Evolutionary conservation across 331 rosid species (phyloP).

Genomic region (Acacia pycnantha): DNA sequence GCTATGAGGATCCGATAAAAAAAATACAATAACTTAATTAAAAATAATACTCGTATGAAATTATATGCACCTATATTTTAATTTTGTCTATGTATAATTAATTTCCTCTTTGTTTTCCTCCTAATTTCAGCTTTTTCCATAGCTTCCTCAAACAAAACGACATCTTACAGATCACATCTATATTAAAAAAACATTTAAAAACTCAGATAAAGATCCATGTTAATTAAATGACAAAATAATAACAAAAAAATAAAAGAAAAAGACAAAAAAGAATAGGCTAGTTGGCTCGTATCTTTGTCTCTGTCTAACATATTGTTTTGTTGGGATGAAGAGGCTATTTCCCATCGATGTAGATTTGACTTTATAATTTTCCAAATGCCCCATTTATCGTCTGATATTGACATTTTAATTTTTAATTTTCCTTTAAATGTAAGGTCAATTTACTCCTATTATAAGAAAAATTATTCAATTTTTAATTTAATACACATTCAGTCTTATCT

Average conservation of each 20-base stretch:
- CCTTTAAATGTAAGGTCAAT: constrained; percentile 9
- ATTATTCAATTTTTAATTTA: not conserved
- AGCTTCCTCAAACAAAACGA: not conserved
- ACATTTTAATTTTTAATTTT: not conserved
- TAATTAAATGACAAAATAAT: not conserved
- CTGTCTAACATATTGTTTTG: not conserved
- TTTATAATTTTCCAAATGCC: constrained; percentile 19
- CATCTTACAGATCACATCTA: not conserved
- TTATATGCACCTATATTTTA: too few species aligned
- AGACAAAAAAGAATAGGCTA: not conserved
- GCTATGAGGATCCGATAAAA: too few species aligned
- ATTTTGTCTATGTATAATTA: too few species aligned
- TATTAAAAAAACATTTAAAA: not conserved
- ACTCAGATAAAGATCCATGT: not conserved
- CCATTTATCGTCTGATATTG: constrained; percentile 23
- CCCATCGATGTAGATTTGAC: constrained; percentile 28
- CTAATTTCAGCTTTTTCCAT: not conserved
- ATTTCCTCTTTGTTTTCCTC: not conserved
- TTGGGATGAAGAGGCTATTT: not conserved
- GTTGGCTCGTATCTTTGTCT: not conserved
- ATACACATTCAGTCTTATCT: not conserved
- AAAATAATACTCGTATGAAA: too few species aligned
- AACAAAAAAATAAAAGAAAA: not conserved
- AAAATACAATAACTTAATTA: too few species aligned
- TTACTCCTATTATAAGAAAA: not conserved